Conservation (phyloP, 2,329 filamentous ascomycete genomes). For the Fusarium buharicum region DNA sequence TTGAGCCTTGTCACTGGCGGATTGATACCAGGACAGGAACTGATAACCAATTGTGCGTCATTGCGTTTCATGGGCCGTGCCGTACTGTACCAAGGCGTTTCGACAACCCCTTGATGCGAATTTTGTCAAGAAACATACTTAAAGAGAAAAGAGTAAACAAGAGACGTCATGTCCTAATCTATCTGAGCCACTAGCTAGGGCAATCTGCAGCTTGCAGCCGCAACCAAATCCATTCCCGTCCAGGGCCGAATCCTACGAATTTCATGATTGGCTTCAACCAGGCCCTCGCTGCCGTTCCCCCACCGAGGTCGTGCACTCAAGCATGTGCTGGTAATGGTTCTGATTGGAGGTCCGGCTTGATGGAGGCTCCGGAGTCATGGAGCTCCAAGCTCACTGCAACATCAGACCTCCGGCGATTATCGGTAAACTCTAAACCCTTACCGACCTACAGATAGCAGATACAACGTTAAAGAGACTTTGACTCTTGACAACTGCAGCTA, state of each 20-base stretch:
- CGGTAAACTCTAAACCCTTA: slow-evolving; percentile 23
- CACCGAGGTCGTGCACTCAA: slow-evolving; percentile 37
- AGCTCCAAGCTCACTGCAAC: slow-evolving; percentile 33
- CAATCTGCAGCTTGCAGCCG: slow-evolving; percentile 17
- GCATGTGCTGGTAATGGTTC: slow-evolving; percentile 36
- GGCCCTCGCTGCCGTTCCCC: slow-evolving; percentile 30
- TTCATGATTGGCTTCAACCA: slow-evolving; percentile 35
- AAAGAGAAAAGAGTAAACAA: slow-evolving; percentile 39
- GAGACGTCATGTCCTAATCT: slow-evolving; percentile 31
- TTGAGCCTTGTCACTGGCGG: slow-evolving; percentile 35
- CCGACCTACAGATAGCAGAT: slow-evolving; percentile 1
- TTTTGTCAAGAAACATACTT: not conserved
- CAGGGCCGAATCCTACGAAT: slow-evolving; percentile 24
- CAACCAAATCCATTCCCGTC: slow-evolving; percentile 20
- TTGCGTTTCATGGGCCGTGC: slow-evolving; percentile 7
- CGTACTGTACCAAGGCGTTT: not conserved
- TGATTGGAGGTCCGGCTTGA: slow-evolving; percentile 46
- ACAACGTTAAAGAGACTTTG: slow-evolving; percentile 25
- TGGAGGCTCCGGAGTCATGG: slow-evolving; percentile 47
- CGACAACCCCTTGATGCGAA: slow-evolving; percentile 14
- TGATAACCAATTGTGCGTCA: slow-evolving; percentile 34
- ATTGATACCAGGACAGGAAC: slow-evolving; percentile 33
- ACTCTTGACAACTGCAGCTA: slow-evolving; percentile 13
- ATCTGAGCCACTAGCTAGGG: slow-evolving; percentile 24
- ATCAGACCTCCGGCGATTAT: slow-evolving; percentile 31